These are phyloP conservation scores for Auricularia auricula-judae DNA, from an alignment of 768 basidiomycete species.

Conservation along the genomic window DNA sequence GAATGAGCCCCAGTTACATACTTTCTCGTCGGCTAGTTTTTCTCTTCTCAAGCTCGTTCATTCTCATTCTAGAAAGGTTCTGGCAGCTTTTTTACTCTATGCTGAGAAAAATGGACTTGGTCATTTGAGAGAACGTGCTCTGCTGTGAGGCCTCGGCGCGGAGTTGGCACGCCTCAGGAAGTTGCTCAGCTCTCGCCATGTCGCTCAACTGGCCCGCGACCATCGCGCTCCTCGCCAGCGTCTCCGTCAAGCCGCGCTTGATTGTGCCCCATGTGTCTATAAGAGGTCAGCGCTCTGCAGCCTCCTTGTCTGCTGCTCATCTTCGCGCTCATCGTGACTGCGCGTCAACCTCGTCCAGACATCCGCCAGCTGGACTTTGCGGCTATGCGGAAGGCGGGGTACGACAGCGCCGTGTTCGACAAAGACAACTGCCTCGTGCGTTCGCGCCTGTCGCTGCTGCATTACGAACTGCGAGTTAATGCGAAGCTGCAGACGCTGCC, in stretches of 20 bases:
- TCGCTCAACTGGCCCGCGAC: neutral
- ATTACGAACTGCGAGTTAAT: neutral
- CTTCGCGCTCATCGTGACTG: neutral
- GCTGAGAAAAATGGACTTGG: too few relatives aligned
- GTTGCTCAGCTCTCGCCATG: neutral
- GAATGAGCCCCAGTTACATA: neutral
- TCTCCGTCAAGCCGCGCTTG: neutral
- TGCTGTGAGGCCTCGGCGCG: too few relatives aligned
- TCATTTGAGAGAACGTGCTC: too few relatives aligned
- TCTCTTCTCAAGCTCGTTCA: too few relatives aligned
- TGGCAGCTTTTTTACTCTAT: too few relatives aligned
- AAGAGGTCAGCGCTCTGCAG: neutral
- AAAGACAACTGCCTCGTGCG: conserved; percentile 94
- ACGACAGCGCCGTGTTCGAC: conserved; percentile 87
- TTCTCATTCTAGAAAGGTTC: too few relatives aligned
- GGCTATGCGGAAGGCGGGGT: conserved; percentile 62
- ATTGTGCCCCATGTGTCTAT: neutral
- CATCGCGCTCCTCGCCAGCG: neutral
- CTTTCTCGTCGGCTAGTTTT: too few relatives aligned
- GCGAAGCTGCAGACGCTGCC: conserved; percentile 59
- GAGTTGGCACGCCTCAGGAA: too few relatives aligned
- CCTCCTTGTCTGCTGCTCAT: neutral
- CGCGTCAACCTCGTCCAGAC: conserved; percentile 29
- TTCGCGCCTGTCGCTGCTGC: neutral
- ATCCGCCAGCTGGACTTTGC: conserved; percentile 76